Evolutionary conservation across 2,329 filamentous ascomycete species (phyloP).

Genomic region (Exophiala viscosa): DNA sequence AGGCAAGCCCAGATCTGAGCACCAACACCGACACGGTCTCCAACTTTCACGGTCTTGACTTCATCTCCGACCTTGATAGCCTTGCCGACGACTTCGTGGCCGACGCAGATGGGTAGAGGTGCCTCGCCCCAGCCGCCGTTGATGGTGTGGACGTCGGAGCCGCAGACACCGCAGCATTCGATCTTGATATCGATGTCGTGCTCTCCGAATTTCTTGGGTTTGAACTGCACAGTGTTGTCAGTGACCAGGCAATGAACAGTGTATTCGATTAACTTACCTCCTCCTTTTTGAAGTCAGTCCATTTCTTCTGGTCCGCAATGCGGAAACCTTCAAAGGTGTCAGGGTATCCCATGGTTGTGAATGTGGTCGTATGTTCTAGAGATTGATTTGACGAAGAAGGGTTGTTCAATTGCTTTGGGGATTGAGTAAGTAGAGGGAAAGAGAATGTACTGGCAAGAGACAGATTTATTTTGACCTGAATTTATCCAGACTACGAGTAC

Average conservation of each 20-base stretch:
- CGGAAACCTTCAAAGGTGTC: slow-evolving; percentile 47
- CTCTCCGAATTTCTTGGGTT: slow-evolving; percentile 80
- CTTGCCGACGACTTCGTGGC: slow-evolving; percentile 65
- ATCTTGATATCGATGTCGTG: slow-evolving; percentile 86
- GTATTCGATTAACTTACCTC: slow-evolving; percentile 39
- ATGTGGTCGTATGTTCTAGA: too few relatives aligned
- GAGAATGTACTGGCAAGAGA: too few relatives aligned
- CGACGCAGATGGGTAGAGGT: slow-evolving; percentile 51
- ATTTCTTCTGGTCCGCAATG: slow-evolving; percentile 64
- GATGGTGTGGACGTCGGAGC: slow-evolving; percentile 69
- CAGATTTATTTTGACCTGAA: too few relatives aligned
- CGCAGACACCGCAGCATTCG: slow-evolving; percentile 72
- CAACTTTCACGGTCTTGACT: slow-evolving; percentile 59
- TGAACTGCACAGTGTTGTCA: slow-evolving; percentile 56
- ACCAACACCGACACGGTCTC: slow-evolving; percentile 65
- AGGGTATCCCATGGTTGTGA: slow-evolving; percentile 40
- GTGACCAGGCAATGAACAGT: neutral
- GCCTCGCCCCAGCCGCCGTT: slow-evolving; percentile 55
- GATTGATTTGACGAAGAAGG: too few relatives aligned
- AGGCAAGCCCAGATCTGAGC: slow-evolving; percentile 64
- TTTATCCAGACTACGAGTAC: too few relatives aligned
- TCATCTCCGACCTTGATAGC: slow-evolving; percentile 65
- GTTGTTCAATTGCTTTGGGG: too few relatives aligned
- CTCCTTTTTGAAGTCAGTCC: slow-evolving; percentile 56
- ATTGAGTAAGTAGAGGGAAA: too few relatives aligned